Evolutionary conservation across 2,329 filamentous ascomycete species (phyloP), one percentile per base, ranked within the genome.

Genomic region (Stagonosporopsis tanaceti): DNA sequence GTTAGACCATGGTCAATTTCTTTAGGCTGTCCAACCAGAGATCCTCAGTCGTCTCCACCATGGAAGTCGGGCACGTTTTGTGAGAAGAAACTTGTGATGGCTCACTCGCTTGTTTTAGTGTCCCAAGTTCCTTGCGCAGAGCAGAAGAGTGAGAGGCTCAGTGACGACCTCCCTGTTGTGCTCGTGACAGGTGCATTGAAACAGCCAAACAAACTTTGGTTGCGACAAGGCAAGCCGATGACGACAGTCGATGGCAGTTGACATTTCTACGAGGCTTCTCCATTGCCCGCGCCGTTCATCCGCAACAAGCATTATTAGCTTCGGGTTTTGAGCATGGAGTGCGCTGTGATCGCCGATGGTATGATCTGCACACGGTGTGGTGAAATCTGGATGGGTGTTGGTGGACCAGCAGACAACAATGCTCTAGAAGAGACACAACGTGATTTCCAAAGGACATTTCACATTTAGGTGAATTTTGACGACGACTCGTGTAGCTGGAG

Each of bases 1-100:
- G 59, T 57, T 60, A 25, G 37, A 28, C 22, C 50, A n/a, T 34
- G 42, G 57, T 45, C 34, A 50, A 27, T 22, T 41, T 15, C 45
- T 47, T 30, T 47, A 8, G 32, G 9, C 24, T 25, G 38, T 42
- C 50, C 48, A 53, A 53, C 20, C 20, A 45, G 9, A 28, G 32
- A 17, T 14, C 12, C 34, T 24, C 38, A 47, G 32, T 30, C 44
- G 27, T 28, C 27, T n/a, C 38, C 48, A 45, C 38, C 46, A 53
- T 48, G 34, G 25, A 44, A 17, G 39, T 30, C 32, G n/a, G 54
- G 39, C 44, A 57, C 50, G 48, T 53, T 57, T 11, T 40, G 24
- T 40, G 44, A 45, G 44, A 45, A 39, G 44, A 52, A 48, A 17
- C 44, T 57, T 48, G 53, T 3, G 48, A 48, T 27, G 32, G 39